Base-by-base conservation (phyloP, 1,284 basidiomycete genomes). In the Papiliotrema terrestris region DNA sequence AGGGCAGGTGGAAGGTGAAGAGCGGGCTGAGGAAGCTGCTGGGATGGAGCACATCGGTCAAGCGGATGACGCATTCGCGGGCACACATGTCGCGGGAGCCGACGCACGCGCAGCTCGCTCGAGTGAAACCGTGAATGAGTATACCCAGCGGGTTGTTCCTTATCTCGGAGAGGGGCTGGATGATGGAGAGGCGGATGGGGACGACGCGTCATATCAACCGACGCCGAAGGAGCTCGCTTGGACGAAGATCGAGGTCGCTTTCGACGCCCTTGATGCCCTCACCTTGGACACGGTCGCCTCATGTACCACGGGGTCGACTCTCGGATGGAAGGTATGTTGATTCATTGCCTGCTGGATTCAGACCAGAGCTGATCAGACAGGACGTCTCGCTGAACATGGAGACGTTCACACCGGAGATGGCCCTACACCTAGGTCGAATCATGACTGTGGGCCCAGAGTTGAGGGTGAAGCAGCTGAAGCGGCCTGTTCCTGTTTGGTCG, bases 391-490 rank as follows among this genome's bases (percentile, higher is more conserved):
- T 75, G 19, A 61, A 73, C 54, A 42, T 68, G 44, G 39, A 36
- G 20, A 72, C 67, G 1, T 73, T 71, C 44, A 60, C 67, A n/a
- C 73, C 73, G 15, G 61, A 61, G 37, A 45, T 73, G 20, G 48
- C 53, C n/a, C 51, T 69, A 9, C 58, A 68, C 14, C 37, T 73
- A 8, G 69, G 45, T 6, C 56, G 52, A 32, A 53, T 70, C 4
- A 49, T 25, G 1, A 39, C 59, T 2, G 25, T 29, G 14, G n/a
- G 11, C 2, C 11, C 1, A 35, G 43, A 14, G 8, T n/a, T 55
- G 11, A 23, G 23, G 20, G 22, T 51, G 4, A 37, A 44, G 11
- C 22, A 29, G 14, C 45, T 54, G 2, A 9, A 1, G 11, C 51
- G 49, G 32, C 39, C 45, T 8, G 19, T 36, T 2, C 14, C 49